Conservation (phyloP, 495 filamentous ascomycete species). For the Beverwykella pulmonaria region DNA sequence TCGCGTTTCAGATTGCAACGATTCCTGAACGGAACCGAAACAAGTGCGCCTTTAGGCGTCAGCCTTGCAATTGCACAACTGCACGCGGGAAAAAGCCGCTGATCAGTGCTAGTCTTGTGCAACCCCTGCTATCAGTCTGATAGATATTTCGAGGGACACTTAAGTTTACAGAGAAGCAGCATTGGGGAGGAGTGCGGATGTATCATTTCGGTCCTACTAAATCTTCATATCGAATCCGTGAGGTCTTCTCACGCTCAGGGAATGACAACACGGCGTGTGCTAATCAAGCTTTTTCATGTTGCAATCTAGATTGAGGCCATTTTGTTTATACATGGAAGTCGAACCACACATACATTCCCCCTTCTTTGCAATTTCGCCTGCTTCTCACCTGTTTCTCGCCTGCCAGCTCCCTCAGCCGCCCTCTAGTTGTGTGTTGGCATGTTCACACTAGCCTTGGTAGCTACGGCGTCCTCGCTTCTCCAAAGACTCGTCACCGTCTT, state of each 20-base stretch:
- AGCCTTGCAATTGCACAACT: not conserved
- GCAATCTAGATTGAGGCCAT: no score
- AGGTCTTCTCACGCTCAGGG: no score
- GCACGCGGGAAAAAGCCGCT: not conserved
- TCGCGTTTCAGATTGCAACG: not conserved
- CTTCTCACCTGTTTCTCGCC: not conserved
- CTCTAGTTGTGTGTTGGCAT: conserved; percentile 80
- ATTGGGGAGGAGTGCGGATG: no score
- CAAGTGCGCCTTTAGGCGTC: not conserved
- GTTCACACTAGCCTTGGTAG: conserved; percentile 77
- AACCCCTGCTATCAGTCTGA: no score
- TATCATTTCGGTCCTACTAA: no score
- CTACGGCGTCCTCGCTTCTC: conserved; percentile 80
- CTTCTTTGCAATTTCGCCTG: not conserved
- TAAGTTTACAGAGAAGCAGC: no score
- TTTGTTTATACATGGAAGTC: no score
- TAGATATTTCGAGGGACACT: no score
- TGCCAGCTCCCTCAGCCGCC: not conserved
- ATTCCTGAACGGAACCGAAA: not conserved
- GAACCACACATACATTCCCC: no score
- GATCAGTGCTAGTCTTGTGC: not conserved
- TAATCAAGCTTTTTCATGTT: no score
- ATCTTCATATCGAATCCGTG: no score
- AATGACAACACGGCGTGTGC: no score
- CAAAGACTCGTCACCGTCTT: conserved; percentile 97